Conservation (phyloP, 2,329 filamentous ascomycete genomes). For the Xylariaceae sp. region DNA sequence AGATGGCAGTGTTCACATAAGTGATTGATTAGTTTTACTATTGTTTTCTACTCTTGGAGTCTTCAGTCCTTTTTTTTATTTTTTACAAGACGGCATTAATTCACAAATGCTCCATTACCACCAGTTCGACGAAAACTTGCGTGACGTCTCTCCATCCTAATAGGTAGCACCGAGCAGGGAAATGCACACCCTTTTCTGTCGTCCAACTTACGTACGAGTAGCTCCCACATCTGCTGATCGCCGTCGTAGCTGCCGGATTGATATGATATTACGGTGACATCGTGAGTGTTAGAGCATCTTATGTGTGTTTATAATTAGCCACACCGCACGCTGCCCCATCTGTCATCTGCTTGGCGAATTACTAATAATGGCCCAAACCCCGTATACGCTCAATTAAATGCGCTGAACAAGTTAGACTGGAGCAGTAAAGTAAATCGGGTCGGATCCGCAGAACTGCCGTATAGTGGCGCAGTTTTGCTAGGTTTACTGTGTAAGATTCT, state of each 20-base stretch:
- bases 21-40: background rate
- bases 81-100: background rate
- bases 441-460: background rate
- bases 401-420: conserved; percentile 13
- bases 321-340: conserved; percentile 2
- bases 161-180: background rate
- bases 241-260: conserved; percentile 3
- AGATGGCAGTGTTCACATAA: background rate
- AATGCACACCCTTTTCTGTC: conserved; percentile 13
- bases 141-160: background rate
- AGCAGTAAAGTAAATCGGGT: conserved; percentile 3
- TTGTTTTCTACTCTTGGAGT: background rate
- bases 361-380: conserved; percentile 5
- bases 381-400: conserved; percentile 1
- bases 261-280: conserved; percentile 22
- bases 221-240: conserved; percentile 4
- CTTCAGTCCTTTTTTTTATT: background rate
- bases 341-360: conserved; percentile 11
- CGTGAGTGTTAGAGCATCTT: conserved; percentile 22
- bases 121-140: background rate
- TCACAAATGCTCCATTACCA: too few relatives aligned
- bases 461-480: conserved; percentile 14
- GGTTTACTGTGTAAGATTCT: too few relatives aligned
- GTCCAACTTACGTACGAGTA: background rate
- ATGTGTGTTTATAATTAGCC: conserved; percentile 28